phyloP scores from a whole-genome alignment of 345 rosid species.

The Raphanus raphanistrum region DNA sequence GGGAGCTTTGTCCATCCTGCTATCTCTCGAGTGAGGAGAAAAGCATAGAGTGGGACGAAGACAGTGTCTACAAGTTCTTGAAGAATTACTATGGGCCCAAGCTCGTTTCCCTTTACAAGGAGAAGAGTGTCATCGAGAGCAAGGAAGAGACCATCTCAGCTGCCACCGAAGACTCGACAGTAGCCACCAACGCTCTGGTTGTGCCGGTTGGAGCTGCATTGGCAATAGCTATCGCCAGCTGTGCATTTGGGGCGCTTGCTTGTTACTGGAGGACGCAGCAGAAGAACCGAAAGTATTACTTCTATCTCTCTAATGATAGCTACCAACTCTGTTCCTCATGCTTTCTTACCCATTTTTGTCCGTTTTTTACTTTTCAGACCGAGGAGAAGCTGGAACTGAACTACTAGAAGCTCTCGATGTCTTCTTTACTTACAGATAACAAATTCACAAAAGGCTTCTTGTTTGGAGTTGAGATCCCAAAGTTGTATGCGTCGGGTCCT shows the following conservation, averaged over 20 bases:
- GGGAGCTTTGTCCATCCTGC: constrained; percentile 79
- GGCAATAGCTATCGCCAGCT: constrained; percentile 95
- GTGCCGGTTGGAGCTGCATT: constrained; percentile 97
- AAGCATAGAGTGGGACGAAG: constrained; percentile 60
- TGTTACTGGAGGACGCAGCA: constrained; percentile 98
- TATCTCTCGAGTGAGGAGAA: constrained; percentile 42
- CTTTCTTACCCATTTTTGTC: constrained; percentile 4
- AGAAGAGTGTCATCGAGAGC: constrained; percentile 43
- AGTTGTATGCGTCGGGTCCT: constrained; percentile 26
- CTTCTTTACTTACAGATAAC: constrained; percentile 17
- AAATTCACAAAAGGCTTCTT: constrained; percentile 13
- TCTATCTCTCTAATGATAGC: constrained; percentile 47
- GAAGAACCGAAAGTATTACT: constrained; percentile 92
- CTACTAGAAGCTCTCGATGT: constrained; percentile 8
- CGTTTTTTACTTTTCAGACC: constrained; percentile 27
- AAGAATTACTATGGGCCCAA: constrained; percentile 64
- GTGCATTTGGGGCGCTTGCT: constrained; percentile 96
- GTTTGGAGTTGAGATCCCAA: constrained; percentile 26
- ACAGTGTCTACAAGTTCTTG: constrained; percentile 73
- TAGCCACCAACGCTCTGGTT: constrained; percentile 70
- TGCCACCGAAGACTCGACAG: constrained; percentile 53
- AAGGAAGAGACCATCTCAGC: constrained; percentile 44
- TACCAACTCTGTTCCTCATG: constrained; percentile 14
- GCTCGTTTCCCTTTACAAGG: constrained; percentile 66
- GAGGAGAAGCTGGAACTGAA: constrained; percentile 41